Conservation (phyloP, 192 early-diverging fungal species). For the Coemansia javaensis region DNA sequence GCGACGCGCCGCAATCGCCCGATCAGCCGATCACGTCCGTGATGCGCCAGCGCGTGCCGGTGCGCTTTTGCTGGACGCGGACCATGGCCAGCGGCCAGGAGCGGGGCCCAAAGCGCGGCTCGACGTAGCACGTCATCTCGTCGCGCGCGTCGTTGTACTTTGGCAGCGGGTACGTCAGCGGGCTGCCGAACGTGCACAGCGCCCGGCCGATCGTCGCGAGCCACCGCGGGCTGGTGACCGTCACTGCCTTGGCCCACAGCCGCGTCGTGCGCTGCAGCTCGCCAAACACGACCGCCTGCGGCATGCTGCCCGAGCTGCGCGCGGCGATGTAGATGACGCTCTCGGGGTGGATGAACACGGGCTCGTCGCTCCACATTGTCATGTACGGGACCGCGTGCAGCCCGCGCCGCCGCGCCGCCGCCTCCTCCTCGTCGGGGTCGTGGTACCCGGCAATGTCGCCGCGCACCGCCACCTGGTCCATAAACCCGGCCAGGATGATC, state of each 20-base stretch:
- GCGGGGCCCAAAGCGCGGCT: conserved; percentile 66
- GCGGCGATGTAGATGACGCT: conserved; percentile 56
- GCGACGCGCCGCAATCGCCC: background rate
- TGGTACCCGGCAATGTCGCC: conserved; percentile 66
- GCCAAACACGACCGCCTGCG: conserved; percentile 66
- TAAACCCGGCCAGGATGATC: conserved; percentile 80
- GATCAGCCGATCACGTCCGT: conserved; percentile 44
- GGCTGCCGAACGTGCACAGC: conserved; percentile 68
- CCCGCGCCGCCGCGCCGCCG: conserved; percentile 52
- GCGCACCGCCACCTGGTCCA: conserved; percentile 88
- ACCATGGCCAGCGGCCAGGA: conserved; percentile 66
- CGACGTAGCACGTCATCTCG: conserved; percentile 55
- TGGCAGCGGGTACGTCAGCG: conserved; percentile 71
- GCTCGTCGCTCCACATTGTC: conserved; percentile 70
- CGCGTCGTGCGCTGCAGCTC: conserved; percentile 61
- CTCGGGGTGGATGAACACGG: conserved; percentile 70
- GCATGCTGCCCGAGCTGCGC: conserved; percentile 50
- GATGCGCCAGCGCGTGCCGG: conserved; percentile 62
- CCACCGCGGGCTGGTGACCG: conserved; percentile 74
- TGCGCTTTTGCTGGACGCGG: conserved; percentile 57
- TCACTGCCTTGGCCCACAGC: conserved; percentile 72
- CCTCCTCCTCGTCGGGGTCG: conserved; percentile 23
- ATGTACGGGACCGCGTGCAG: conserved; percentile 55
- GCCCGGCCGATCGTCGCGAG: conserved; percentile 68
- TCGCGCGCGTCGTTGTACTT: conserved; percentile 62